These are phyloP conservation scores for Aspergillus sclerotialis DNA, from an alignment of 2,329 filamentous ascomycete genomes.

Conservation along the genomic window DNA sequence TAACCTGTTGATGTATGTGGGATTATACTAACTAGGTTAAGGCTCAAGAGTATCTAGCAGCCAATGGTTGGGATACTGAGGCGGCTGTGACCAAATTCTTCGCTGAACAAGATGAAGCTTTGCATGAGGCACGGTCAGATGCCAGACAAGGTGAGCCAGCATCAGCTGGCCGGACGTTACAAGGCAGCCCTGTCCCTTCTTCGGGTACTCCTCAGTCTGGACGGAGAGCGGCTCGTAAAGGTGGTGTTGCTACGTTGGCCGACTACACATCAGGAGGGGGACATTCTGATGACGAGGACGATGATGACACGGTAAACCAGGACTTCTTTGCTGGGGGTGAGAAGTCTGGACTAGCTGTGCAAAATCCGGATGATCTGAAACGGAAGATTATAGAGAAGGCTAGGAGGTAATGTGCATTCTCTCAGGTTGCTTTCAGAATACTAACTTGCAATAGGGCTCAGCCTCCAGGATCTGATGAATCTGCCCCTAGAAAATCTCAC, in stretches of 20 bases:
- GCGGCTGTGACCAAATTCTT: conserved; percentile 58
- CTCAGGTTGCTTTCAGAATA: background rate
- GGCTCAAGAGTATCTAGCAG: conserved; percentile 61
- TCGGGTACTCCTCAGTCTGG: conserved; percentile 23
- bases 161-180: conserved; percentile 26
- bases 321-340: conserved; percentile 61
- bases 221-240: conserved; percentile 26
- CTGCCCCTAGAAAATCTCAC: conserved; percentile 33
- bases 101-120: conserved; percentile 36
- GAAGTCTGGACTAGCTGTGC: conserved; percentile 61
- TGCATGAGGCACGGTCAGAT: conserved; percentile 23
- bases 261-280: conserved; percentile 36
- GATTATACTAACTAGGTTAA: conserved; percentile 25
- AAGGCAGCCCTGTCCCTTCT: conserved; percentile 21
- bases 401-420: conserved; percentile 19
- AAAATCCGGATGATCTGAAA: conserved; percentile 54
- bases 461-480: conserved; percentile 35
- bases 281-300: conserved; percentile 44
- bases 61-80: conserved; percentile 60
- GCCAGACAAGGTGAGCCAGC: conserved; percentile 15
- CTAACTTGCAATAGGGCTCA: conserved; percentile 17
- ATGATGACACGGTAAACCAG: conserved; percentile 46
- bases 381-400: conserved; percentile 46
- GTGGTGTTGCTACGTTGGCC: conserved; percentile 43
- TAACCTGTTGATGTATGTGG: background rate